phyloP scores from a whole-genome alignment of 352 stramenopile genomes.

The Thraustochytrium striatum region DNA sequence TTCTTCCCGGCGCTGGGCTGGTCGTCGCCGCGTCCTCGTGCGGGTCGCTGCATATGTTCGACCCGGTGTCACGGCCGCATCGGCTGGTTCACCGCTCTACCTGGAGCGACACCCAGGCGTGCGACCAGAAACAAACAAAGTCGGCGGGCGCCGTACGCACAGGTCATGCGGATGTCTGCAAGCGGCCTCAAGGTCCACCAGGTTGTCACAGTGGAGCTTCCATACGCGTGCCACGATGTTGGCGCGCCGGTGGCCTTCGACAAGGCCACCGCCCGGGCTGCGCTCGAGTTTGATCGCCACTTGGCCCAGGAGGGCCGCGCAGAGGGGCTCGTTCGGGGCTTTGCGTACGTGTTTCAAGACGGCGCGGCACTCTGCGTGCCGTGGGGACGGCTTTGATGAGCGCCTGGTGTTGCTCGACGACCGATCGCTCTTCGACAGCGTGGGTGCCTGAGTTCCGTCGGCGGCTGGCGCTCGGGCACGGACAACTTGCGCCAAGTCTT shows the following conservation, averaged over 20 bases:
- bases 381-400: slow-evolving; percentile 15
- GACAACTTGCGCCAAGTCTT: slow-evolving; percentile 9
- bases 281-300: no score
- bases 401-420: background rate
- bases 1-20: background rate
- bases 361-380: background rate
- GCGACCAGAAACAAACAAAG: no score
- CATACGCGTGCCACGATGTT: no score
- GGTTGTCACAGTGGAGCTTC: no score
- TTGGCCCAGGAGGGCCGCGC: no score
- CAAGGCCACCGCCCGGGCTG: no score
- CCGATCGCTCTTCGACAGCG: background rate
- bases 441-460: background rate
- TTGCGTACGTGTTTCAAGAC: slow-evolving; percentile 28
- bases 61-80: slow-evolving; percentile 14
- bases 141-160: no score
- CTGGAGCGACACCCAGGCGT: background rate
- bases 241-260: no score
- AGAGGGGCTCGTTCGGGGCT: slow-evolving; percentile 2
- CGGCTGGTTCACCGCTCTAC: slow-evolving; percentile 16
- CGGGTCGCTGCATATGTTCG: slow-evolving; percentile 17
- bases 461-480: background rate
- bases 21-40: background rate
- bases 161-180: no score
- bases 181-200: no score